Conservation (phyloP, 2,329 filamentous ascomycete genomes). For the Phialocephala sp. region DNA sequence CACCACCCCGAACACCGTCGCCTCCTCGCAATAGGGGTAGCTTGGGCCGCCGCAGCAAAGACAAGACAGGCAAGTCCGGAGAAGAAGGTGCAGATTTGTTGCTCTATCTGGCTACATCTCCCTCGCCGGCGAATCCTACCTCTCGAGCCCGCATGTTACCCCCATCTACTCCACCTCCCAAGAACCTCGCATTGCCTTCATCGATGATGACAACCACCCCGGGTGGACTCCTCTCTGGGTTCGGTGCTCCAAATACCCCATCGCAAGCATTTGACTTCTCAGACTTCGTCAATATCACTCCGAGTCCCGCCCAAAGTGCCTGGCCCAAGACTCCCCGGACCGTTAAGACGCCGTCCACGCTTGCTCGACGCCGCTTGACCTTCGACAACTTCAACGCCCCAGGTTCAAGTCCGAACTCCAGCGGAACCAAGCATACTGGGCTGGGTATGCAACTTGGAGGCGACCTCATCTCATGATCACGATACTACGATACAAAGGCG, state of each 20-base stretch:
- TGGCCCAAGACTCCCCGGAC: conserved; percentile 57
- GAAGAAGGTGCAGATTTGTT: conserved; percentile 84
- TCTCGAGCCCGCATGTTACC: conserved; percentile 65
- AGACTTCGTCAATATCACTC: conserved; percentile 97
- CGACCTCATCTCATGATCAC: conserved; percentile 58
- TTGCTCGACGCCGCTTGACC: conserved; percentile 38
- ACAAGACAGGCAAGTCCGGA: conserved; percentile 62
- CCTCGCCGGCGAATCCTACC: conserved; percentile 75
- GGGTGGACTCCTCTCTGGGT: conserved; percentile 69
- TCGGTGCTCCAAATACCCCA: conserved; percentile 75
- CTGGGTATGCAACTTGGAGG: conserved; percentile 71
- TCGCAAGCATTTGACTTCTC: conserved; percentile 88
- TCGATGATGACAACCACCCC: conserved; percentile 93
- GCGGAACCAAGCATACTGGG: conserved; percentile 52
- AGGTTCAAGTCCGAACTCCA: conserved; percentile 29
- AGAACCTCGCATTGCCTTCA: conserved; percentile 73
- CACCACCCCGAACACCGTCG: conserved; percentile 83
- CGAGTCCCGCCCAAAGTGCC: conserved; percentile 86
- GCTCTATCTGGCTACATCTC: conserved; percentile 87
- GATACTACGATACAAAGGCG: not conserved
- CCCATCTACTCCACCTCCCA: conserved; percentile 77
- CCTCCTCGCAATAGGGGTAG: conserved; percentile 63
- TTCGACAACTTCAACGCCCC: conserved; percentile 38
- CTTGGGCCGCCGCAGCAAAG: conserved; percentile 54
- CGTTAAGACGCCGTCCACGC: conserved; percentile 38